Evolutionary conservation across 257 asterid species (phyloP).

Genomic region (Perilla frutescens): DNA sequence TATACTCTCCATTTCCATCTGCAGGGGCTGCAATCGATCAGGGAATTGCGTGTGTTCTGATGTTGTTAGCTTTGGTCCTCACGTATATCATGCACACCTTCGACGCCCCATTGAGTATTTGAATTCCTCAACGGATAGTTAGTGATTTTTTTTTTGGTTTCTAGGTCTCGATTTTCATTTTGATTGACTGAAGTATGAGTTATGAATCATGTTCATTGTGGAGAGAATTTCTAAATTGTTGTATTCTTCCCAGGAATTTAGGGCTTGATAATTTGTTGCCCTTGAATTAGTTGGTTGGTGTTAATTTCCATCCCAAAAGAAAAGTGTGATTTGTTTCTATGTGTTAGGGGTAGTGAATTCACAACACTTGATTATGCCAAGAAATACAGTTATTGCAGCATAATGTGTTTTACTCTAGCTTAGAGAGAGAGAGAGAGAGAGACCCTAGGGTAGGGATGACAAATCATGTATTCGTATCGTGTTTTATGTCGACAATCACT

Average conservation of each 20-base stretch:
- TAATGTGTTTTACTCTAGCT: background rate
- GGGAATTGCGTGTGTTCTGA: slow-evolving; percentile 69
- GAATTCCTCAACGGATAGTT: slow-evolving; percentile 31
- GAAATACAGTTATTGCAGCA: background rate
- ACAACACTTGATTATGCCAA: background rate
- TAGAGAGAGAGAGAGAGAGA: background rate
- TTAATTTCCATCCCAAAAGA: too few species aligned
- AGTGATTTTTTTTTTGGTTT: slow-evolving; percentile 25
- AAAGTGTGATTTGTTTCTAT: too few species aligned
- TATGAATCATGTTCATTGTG: slow-evolving; percentile 15
- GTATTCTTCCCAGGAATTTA: slow-evolving; percentile 11
- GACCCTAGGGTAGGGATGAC: too few species aligned
- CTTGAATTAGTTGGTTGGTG: too few species aligned
- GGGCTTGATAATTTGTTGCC: background rate
- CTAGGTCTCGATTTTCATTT: slow-evolving; percentile 18
- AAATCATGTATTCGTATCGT: too few species aligned
- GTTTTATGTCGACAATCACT: too few species aligned
- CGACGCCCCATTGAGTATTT: slow-evolving; percentile 54
- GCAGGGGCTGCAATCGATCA: slow-evolving; percentile 82
- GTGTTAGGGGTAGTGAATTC: too few species aligned
- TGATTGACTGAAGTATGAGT: slow-evolving; percentile 24
- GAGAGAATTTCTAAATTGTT: slow-evolving; percentile 12
- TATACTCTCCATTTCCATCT: background rate
- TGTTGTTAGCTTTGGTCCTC: slow-evolving; percentile 75
- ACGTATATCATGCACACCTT: slow-evolving; percentile 71